Evolutionary conservation across 164 flowering plant genomes (phyloP).

Genomic region (Aristolochia contorta): DNA sequence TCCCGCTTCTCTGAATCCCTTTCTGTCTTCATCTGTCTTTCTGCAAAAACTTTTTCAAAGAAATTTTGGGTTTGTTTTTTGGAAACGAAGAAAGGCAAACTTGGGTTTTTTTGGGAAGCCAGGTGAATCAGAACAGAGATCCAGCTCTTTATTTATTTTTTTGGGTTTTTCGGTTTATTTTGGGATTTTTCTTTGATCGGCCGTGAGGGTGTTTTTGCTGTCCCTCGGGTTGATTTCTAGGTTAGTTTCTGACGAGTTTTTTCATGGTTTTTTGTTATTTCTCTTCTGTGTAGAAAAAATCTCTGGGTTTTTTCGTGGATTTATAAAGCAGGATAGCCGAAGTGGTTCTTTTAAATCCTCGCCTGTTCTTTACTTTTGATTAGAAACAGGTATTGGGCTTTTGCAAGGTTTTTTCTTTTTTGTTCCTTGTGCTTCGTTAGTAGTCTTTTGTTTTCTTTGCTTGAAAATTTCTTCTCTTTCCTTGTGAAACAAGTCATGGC

Average conservation of each 20-base stretch:
- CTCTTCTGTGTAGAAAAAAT: background rate
- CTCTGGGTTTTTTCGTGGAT: background rate
- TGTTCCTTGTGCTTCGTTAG: background rate
- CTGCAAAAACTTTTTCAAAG: slow-evolving; percentile 7
- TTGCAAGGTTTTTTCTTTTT: slow-evolving; percentile 7
- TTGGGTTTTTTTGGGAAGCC: slow-evolving; percentile 25
- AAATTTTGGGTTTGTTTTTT: slow-evolving; percentile 21
- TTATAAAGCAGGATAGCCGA: background rate
- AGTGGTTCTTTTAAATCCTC: slow-evolving; percentile 12
- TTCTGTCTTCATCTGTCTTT: slow-evolving; percentile 67
- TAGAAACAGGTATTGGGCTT: slow-evolving; percentile 33
- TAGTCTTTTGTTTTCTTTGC: background rate
- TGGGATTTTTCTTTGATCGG: slow-evolving; percentile 15
- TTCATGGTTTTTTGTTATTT: slow-evolving; percentile 2
- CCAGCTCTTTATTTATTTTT: slow-evolving; percentile 17
- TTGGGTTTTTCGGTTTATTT: slow-evolving; percentile 4
- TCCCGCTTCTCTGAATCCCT: slow-evolving; percentile 70
- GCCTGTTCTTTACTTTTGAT: slow-evolving; percentile 38
- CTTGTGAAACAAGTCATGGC: slow-evolving; percentile 32
- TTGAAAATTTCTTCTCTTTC: slow-evolving; percentile 7
- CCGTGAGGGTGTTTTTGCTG: slow-evolving; percentile 52
- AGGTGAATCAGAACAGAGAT: slow-evolving; percentile 65
- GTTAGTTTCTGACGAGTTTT: background rate
- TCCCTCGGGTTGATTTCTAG: slow-evolving; percentile 30
- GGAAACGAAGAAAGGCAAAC: slow-evolving; percentile 24